A percentile compares a stretch with the other conserved stretches of the same genome.
phyloP scores from a whole-genome alignment of 208 protist genomes.

The Crithidia brevicula region DNA sequence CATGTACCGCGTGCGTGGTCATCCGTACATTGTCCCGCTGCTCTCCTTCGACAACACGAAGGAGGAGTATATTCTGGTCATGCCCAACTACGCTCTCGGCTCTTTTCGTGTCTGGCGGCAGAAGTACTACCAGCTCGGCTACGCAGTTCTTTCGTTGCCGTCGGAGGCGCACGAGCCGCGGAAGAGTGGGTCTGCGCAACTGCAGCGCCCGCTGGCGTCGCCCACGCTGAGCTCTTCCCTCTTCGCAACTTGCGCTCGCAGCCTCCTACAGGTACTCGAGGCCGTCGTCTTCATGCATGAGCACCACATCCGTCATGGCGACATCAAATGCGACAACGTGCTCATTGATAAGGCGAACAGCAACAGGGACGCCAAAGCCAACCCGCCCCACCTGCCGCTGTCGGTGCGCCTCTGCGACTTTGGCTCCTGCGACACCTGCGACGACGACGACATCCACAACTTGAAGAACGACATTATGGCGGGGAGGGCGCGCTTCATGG shows the following conservation, averaged over 20 bases:
- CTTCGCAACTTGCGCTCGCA: conserved; percentile 55
- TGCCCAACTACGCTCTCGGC: conserved; percentile 70
- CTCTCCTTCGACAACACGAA: conserved; percentile 67
- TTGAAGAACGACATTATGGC: conserved; percentile 52
- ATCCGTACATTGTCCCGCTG: conserved; percentile 64
- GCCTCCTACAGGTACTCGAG: conserved; percentile 74
- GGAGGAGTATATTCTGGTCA: conserved; percentile 74
- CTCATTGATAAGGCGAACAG: conserved; percentile 47
- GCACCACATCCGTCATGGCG: conserved; percentile 69
- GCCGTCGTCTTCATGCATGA: conserved; percentile 67
- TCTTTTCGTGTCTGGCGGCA: conserved; percentile 73
- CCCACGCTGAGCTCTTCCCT: conserved; percentile 26
- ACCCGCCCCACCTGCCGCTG: conserved; percentile 35
- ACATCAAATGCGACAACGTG: conserved; percentile 83
- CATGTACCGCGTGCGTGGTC: conserved; percentile 61
- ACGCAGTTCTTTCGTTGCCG: conserved; percentile 44
- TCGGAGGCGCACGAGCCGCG: conserved; percentile 3
- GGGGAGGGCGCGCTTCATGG: conserved; percentile 53
- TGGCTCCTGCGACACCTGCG: conserved; percentile 73
- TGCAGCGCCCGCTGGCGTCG: conserved; percentile 3
- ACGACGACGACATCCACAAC: conserved; percentile 54
- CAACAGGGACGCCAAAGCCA: conserved; percentile 4
- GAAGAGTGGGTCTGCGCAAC: conserved; percentile 8
- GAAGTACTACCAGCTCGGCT: conserved; percentile 52
- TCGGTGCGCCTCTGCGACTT: conserved; percentile 77